Base-by-base conservation (phyloP, 768 basidiomycete species). In the Tulasnella sp. region DNA sequence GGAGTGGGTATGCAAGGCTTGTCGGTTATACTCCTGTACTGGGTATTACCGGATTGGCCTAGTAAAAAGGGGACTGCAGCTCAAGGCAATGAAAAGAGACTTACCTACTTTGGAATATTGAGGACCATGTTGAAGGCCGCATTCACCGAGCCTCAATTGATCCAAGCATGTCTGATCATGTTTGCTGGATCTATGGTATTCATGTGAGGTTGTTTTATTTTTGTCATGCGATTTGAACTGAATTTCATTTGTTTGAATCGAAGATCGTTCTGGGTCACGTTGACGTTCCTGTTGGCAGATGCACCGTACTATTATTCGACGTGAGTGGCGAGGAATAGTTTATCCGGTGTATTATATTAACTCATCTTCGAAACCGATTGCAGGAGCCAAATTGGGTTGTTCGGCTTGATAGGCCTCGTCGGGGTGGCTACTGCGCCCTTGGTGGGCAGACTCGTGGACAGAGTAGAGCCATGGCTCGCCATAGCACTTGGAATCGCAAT, bases 381-480 rank as follows among this genome's bases (percentile, higher is more conserved):
- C 75, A 71, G 70, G 4, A 74, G 68, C 34, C 72, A 70, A 13
- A 85, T 84, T 50, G 84, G 83, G 2, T 69, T 86, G 10, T 84
- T 86, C 60, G 83, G 81, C 3, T 65, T 88, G 12, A 68, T 85
- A 15, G 85, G 85, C 15, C 65, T 73, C 55, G 69, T 79, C 15
- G 47, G 79, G 22, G 82, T 85, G 5, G 66, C 77, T 6, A 64
- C 76, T 48, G 81, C 81, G 0, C 87, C 87, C 0, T 54, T 86
- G 16, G 71, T 77, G 27, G 89, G 88, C 0, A 73, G 72, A 37
- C 57, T 75, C 10, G 73, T 90, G 49, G 87, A 90, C 65, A 66
- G 64, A 4, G 69, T 89, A 29, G 71, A 84, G 0, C 81, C 82
- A 0, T 92, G 86, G 86, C 78, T 81, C 48, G 80, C 80, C 5